A percentile compares a stretch with the other conserved stretches of the same genome.
These are phyloP conservation scores for Rhodotorula sp. DNA, from an alignment of 1,284 basidiomycete genomes.

Conservation along the genomic window DNA sequence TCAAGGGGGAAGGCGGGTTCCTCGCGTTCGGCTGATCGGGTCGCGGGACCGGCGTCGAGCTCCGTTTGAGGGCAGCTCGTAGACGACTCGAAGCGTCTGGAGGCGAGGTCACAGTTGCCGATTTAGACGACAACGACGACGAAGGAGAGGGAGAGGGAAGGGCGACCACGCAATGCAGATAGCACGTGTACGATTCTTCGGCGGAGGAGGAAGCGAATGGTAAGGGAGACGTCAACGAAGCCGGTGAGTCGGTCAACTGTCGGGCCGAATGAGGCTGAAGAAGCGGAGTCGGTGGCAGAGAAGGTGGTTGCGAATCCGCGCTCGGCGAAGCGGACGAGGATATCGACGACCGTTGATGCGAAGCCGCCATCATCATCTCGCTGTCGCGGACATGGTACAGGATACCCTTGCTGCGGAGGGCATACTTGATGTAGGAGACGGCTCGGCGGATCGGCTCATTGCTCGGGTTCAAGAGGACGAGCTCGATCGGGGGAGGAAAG, in stretches of 20 bases:
- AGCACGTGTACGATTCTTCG: constrained; percentile 22
- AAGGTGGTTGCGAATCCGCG: not conserved
- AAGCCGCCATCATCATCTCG: not conserved
- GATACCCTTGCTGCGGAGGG: constrained; percentile 56
- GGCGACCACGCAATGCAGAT: constrained; percentile 32
- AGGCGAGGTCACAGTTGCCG: not conserved
- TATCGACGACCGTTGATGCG: not conserved
- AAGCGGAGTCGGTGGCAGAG: constrained; percentile 6
- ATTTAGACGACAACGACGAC: not conserved
- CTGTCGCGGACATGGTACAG: constrained; percentile 53
- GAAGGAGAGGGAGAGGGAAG: constrained; percentile 5
- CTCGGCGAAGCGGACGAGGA: not conserved
- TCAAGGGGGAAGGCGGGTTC: not conserved
- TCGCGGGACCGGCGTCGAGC: not conserved
- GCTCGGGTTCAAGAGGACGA: constrained; percentile 49
- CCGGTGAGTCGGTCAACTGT: not conserved
- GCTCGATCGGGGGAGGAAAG: constrained; percentile 32
- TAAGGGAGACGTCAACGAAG: constrained; percentile 1
- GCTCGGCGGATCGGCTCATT: constrained; percentile 49
- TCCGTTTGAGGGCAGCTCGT: not conserved
- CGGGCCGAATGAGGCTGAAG: constrained; percentile 9
- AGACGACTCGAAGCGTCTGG: not conserved
- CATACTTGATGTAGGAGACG: constrained; percentile 53
- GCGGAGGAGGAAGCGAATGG: not conserved
- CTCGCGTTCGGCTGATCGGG: not conserved